Base-by-base conservation (phyloP, 2,329 filamentous ascomycete species). In the Paecilomyces dactylethromorphus region DNA sequence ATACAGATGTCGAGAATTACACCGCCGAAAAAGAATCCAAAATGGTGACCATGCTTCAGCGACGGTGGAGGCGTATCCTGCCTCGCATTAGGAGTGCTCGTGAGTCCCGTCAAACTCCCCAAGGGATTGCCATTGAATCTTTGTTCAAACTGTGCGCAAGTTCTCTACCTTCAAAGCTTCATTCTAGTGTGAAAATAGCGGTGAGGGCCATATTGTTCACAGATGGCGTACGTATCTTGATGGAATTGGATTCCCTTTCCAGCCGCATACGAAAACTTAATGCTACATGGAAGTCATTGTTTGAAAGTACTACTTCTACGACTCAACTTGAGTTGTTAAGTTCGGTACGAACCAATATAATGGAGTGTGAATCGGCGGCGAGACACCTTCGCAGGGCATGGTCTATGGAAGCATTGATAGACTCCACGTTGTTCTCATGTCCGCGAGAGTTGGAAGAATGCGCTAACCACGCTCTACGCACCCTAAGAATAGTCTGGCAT, bases 131-230 rank as follows among this genome's bases (percentile, higher is more conserved):
- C 6, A 32, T 55, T 18, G 13, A 39, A 21, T 8, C 31, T 6
- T 18, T 62, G 29, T 21, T 53, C 5, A 55, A 39, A 7, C 12
- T 55, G 2, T 62, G 59, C 52, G 49, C n/a, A 21, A 22, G 5
- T 3, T 52, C 13, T 26, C 49, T 52, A 4, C 49, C 49, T 52
- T 52, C 49, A 22, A 26, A 3, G 5, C 24, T 22, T 6, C 49
- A 22, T 22, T 24, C 8, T 12, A 52, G 49, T 15, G 4, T 26
- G 24, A 61, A 57, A 10, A 56, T 63, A 2, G 57, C 29, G 32
- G 56, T 58, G 39, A 59, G 62, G 21, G 62, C 57, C 12, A 45
- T 64, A 3, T 11, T 64, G 6, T 61, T 62, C 29, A 64, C 60
- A 0, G 57, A 64, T 15, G 54, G 57, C 5, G 15, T 64, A 13